Percentiles rank a stretch among this genome's conserved stretches.
phyloP scores from a whole-genome alignment of 2,329 filamentous ascomycete genomes.

The Claviceps sp. region DNA sequence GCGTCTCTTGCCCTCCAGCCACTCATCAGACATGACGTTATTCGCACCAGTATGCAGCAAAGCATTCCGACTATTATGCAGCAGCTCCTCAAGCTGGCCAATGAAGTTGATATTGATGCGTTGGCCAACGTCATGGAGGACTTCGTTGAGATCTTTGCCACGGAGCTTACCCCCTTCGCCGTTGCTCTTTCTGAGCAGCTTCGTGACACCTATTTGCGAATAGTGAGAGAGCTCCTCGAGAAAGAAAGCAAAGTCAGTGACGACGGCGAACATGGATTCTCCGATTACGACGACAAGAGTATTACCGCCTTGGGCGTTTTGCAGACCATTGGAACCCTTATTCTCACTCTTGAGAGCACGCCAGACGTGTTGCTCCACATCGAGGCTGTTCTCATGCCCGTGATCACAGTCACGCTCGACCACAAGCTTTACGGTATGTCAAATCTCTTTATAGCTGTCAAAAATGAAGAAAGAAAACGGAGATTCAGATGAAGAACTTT shows the following conservation, averaged over 20 bases:
- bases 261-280: slow-evolving; percentile 60
- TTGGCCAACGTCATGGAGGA: slow-evolving; percentile 99
- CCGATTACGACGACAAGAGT: slow-evolving; percentile 96
- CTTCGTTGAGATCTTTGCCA: slow-evolving; percentile 97
- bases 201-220: slow-evolving; percentile 88
- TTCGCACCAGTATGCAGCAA: slow-evolving; percentile 88
- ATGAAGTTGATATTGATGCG: slow-evolving; percentile 95
- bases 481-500: neutral
- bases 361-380: slow-evolving; percentile 90
- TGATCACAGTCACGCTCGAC: slow-evolving; percentile 89
- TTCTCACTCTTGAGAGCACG: slow-evolving; percentile 91
- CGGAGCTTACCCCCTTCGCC: slow-evolving; percentile 90
- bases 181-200: slow-evolving; percentile 93
- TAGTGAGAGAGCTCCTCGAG: slow-evolving; percentile 81
- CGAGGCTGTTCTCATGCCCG: slow-evolving; percentile 91
- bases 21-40: slow-evolving; percentile 87
- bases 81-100: slow-evolving; percentile 89
- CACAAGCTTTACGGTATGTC: slow-evolving; percentile 82
- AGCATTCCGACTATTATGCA: slow-evolving; percentile 99
- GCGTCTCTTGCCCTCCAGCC: slow-evolving; percentile 89
- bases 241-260: slow-evolving; percentile 67
- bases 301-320: slow-evolving; percentile 92
- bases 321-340: slow-evolving; percentile 94
- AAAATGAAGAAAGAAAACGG: neutral
- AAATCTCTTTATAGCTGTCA: neutral